Conservation (phyloP, 148 eudicot genomes). For the Camellia granthamiana region DNA sequence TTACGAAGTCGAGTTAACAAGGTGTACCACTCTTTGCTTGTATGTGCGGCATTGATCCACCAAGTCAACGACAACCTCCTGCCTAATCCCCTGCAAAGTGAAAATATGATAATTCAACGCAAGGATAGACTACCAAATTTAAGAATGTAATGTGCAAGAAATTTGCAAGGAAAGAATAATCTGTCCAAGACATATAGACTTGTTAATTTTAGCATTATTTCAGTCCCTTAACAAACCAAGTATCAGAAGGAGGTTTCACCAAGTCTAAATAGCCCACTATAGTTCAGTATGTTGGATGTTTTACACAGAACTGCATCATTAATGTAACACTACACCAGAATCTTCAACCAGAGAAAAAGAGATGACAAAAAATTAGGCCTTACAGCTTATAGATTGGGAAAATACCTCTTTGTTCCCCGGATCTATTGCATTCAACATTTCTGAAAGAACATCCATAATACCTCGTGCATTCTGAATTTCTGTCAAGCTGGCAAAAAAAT, state of each 20-base stretch:
- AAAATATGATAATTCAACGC: not conserved
- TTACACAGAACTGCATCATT: not conserved
- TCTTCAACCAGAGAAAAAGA: not conserved
- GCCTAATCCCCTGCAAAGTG: constrained; percentile 65
- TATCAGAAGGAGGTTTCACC: not conserved
- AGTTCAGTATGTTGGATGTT: not conserved
- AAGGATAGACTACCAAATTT: not conserved
- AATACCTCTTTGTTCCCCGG: constrained; percentile 82
- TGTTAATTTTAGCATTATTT: not conserved
- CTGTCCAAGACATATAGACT: not conserved
- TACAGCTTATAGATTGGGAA: not conserved
- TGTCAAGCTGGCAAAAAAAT: constrained; percentile 47
- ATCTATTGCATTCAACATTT: constrained; percentile 85
- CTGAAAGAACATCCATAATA: constrained; percentile 80
- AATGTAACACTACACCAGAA: not conserved
- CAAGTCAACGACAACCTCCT: constrained; percentile 92
- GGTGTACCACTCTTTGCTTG: constrained; percentile 94
- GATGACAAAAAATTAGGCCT: not conserved
- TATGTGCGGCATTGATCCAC: constrained; percentile 91
- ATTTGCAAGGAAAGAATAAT: not conserved
- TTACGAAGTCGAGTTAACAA: constrained; percentile 98
- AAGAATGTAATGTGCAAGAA: not conserved
- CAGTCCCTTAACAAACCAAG: not conserved
- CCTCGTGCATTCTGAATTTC: constrained; percentile 92
- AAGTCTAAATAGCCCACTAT: not conserved